Conservation (phyloP, 2,329 filamentous ascomycete species). For the Aspergillus terreus region DNA sequence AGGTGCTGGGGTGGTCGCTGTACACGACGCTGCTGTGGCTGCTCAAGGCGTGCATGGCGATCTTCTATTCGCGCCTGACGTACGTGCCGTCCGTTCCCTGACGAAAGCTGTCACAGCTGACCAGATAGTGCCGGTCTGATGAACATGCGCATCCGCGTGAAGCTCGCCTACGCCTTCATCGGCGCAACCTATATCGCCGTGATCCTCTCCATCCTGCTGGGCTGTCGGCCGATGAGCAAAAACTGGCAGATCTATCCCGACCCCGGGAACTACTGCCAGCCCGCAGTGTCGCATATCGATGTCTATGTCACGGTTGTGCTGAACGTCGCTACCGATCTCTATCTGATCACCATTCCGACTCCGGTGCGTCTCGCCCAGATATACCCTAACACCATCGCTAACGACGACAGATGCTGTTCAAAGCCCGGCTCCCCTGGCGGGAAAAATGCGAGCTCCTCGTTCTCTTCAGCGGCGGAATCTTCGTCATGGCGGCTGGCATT, state of each 20-base stretch:
- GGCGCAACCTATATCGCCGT: conserved; percentile 48
- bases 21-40: conserved; percentile 53
- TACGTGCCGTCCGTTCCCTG: conserved; percentile 16
- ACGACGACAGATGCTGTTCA: conserved; percentile 49
- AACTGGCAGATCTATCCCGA: conserved; percentile 60
- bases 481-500: conserved; percentile 54
- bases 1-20: conserved; percentile 52
- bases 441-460: conserved; percentile 53
- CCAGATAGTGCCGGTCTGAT: conserved; percentile 30
- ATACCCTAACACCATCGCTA: not conserved
- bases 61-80: conserved; percentile 56
- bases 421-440: conserved; percentile 45
- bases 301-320: conserved; percentile 51
- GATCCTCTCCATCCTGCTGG: conserved; percentile 49
- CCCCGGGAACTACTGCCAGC: conserved; percentile 51
- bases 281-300: conserved; percentile 49
- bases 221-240: conserved; percentile 51
- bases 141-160: conserved; percentile 45
- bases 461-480: conserved; percentile 54
- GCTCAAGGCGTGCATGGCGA: conserved; percentile 53
- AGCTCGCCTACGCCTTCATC: conserved; percentile 51
- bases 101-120: too few species aligned
- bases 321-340: conserved; percentile 57
- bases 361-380: conserved; percentile 30
- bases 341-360: conserved; percentile 57